phyloP scores from a whole-genome alignment of 208 protist genomes.

The Trypanosoma scelopori region DNA sequence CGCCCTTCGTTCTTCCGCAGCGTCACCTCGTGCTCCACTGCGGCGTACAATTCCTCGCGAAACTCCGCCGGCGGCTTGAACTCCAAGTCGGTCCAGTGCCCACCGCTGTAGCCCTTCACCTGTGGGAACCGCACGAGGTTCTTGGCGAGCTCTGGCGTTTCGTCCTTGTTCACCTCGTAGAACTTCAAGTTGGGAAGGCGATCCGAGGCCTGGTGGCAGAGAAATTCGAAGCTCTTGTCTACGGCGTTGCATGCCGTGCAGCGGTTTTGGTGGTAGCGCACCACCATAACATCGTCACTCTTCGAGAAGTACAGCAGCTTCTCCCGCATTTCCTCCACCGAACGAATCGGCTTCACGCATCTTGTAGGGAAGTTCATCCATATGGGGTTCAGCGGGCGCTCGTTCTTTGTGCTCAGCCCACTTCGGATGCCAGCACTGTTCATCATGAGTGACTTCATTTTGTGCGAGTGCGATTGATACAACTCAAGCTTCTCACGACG shows the following conservation, averaged over 20 bases:
- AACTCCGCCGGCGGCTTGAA: conserved; percentile 79
- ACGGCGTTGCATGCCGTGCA: conserved; percentile 87
- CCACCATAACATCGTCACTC: conserved; percentile 79
- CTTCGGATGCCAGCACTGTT: conserved; percentile 72
- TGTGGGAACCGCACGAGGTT: conserved; percentile 83
- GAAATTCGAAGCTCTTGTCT: conserved; percentile 75
- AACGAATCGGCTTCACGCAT: conserved; percentile 62
- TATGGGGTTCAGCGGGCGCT: conserved; percentile 60
- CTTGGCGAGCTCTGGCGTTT: conserved; percentile 58
- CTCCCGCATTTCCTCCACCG: conserved; percentile 68
- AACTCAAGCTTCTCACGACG: conserved; percentile 64
- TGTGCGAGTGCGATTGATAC: conserved; percentile 79
- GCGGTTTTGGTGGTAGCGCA: conserved; percentile 78
- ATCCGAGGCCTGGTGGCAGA: conserved; percentile 65
- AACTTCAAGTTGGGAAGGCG: conserved; percentile 63
- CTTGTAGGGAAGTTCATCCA: conserved; percentile 70
- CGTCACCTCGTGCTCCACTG: conserved; percentile 62
- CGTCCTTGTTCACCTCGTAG: conserved; percentile 74
- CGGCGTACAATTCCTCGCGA: conserved; percentile 68
- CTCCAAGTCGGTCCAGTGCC: conserved; percentile 82
- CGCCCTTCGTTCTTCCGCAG: conserved; percentile 42
- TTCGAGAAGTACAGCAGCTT: conserved; percentile 79
- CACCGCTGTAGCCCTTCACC: conserved; percentile 79
- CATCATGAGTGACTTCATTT: conserved; percentile 82
- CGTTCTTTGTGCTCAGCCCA: conserved; percentile 46